Conservation (phyloP, 2,329 filamentous ascomycete species). For the Ascochyta viciae-villosae region DNA sequence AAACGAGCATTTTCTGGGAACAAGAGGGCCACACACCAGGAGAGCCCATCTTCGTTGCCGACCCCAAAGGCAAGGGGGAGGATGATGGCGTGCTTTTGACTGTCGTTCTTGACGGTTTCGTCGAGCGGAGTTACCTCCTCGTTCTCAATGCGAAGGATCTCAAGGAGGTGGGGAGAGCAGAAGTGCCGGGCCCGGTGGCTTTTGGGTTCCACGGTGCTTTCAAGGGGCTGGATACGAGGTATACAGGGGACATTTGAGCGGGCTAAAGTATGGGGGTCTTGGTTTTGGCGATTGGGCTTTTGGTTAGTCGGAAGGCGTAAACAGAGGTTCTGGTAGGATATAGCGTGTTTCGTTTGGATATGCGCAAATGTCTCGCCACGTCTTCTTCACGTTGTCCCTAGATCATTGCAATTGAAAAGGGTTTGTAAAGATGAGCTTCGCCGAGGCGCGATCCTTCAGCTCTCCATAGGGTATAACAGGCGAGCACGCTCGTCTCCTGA, state of each 20-base stretch:
- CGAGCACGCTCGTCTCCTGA: background rate
- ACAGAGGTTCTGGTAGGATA: no score
- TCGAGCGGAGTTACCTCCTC: slow-evolving; percentile 68
- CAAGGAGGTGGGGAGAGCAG: slow-evolving; percentile 69
- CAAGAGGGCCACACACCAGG: slow-evolving; percentile 69
- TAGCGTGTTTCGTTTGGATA: background rate
- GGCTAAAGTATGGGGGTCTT: background rate
- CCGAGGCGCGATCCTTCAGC: background rate
- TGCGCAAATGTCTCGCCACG: background rate
- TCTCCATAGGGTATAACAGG: background rate
- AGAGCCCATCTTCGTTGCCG: slow-evolving; percentile 71
- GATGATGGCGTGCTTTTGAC: slow-evolving; percentile 70
- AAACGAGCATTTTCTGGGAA: slow-evolving; percentile 64
- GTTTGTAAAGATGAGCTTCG: slow-evolving; percentile 1
- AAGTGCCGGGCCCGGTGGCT: slow-evolving; percentile 65
- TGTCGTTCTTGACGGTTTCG: slow-evolving; percentile 69
- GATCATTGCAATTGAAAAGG: background rate
- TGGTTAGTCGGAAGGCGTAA: background rate
- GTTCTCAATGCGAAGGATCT: slow-evolving; percentile 69
- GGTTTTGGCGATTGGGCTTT: background rate
- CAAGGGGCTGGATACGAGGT: slow-evolving; percentile 28
- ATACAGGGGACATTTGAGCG: slow-evolving; percentile 22
- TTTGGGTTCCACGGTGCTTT: slow-evolving; percentile 72
- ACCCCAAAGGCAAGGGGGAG: slow-evolving; percentile 59
- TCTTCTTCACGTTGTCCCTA: background rate